Percentiles rank a stretch among this genome's conserved stretches.
Evolutionary conservation across 192 early-diverging fungal genomes (phyloP).

Genomic region (Backusella westeae): DNA sequence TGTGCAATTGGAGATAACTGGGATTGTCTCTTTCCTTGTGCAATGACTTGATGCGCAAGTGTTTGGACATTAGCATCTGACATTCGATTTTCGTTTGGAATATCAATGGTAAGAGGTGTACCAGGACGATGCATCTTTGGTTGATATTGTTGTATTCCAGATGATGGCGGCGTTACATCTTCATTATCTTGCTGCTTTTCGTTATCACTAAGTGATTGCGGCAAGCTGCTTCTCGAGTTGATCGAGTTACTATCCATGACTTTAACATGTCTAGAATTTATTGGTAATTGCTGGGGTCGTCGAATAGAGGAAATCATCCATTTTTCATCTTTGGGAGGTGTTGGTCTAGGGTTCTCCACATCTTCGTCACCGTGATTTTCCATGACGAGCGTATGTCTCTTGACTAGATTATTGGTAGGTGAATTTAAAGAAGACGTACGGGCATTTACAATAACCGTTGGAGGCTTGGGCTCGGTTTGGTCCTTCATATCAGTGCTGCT

Average conservation of each 20-base stretch:
- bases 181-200: background rate
- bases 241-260: slow-evolving; percentile 1
- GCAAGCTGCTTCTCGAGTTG: background rate
- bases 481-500: background rate
- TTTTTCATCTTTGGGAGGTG: slow-evolving; percentile 33
- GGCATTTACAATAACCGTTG: background rate
- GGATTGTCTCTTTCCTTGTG: slow-evolving; percentile 5
- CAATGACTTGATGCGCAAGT: slow-evolving; percentile 14
- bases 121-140: slow-evolving; percentile 8
- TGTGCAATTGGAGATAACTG: background rate
- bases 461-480: background rate
- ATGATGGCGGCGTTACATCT: background rate
- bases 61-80: background rate
- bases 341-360: background rate
- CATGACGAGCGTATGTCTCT: background rate
- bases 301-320: slow-evolving; percentile 38
- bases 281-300: slow-evolving; percentile 23
- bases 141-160: background rate
- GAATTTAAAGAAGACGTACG: background rate
- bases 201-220: background rate
- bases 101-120: slow-evolving; percentile 26
- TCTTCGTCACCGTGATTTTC: slow-evolving; percentile 18
- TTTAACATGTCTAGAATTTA: slow-evolving; percentile 1
- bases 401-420: background rate
- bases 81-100: slow-evolving; percentile 10